phyloP scores from a whole-genome alignment of 306 rosid species.

The Albizia julibrissin region DNA sequence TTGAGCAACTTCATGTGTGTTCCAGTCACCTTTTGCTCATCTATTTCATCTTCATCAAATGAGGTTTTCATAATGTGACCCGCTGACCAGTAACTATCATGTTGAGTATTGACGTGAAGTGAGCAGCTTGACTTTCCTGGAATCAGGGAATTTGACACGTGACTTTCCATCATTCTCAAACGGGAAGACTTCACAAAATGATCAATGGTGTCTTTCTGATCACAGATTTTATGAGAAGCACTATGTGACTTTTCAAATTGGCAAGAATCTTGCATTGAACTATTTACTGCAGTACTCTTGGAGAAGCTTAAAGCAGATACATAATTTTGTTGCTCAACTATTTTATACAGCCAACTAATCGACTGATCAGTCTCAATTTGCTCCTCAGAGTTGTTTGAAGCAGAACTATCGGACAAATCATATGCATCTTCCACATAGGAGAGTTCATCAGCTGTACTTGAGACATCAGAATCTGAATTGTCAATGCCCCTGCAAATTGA shows the following conservation, averaged over 20 bases:
- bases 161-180: constrained; percentile 37
- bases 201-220: constrained; percentile 36
- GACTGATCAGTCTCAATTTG: constrained; percentile 51
- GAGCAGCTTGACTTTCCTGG: constrained; percentile 47
- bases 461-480: constrained; percentile 53
- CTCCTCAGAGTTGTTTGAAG: constrained; percentile 58
- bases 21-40: constrained; percentile 37
- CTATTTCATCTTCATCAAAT: constrained; percentile 32
- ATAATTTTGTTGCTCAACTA: constrained; percentile 44
- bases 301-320: constrained; percentile 69
- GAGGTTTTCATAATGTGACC: constrained; percentile 34
- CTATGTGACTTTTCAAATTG: constrained; percentile 47
- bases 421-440: constrained; percentile 44
- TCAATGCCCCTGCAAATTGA: constrained; percentile 55
- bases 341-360: constrained; percentile 45
- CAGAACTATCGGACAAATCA: constrained; percentile 64
- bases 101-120: constrained; percentile 33
- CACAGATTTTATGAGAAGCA: constrained; percentile 38
- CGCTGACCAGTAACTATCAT: constrained; percentile 32
- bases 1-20: constrained; percentile 37
- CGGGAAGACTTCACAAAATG: constrained; percentile 39
- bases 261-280: constrained; percentile 44
- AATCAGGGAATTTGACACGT: constrained; percentile 38
- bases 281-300: constrained; percentile 29
- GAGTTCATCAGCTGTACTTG: constrained; percentile 50